These are phyloP conservation scores for Suillus spraguei DNA, from an alignment of 768 basidiomycete species.

Conservation along the genomic window DNA sequence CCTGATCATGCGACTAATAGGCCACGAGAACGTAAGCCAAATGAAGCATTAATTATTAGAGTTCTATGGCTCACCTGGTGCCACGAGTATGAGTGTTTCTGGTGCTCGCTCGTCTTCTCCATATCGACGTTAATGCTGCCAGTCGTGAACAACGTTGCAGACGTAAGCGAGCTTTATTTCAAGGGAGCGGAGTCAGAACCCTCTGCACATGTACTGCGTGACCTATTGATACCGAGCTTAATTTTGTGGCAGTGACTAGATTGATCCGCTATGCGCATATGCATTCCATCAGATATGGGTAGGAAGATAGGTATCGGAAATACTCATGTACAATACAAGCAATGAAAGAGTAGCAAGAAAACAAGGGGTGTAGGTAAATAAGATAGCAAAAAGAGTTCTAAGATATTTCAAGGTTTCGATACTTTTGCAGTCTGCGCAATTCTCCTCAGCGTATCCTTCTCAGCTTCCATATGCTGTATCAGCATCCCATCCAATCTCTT, in stretches of 20 bases:
- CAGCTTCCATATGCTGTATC: slow-evolving; percentile 79
- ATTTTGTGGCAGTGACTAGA: slow-evolving; percentile 2
- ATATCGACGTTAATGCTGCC: slow-evolving; percentile 15
- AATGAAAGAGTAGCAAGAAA: slow-evolving; percentile 9
- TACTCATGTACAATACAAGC: slow-evolving; percentile 32
- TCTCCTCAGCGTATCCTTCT: slow-evolving; percentile 76
- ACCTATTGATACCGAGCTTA: slow-evolving; percentile 7
- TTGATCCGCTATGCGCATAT: neutral
- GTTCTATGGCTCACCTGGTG: slow-evolving; percentile 61
- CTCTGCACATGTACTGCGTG: slow-evolving; percentile 12
- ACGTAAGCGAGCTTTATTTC: slow-evolving; percentile 13
- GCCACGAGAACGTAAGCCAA: slow-evolving; percentile 7
- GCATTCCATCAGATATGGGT: neutral
- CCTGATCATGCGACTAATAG: slow-evolving; percentile 84
- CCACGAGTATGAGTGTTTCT: slow-evolving; percentile 70
- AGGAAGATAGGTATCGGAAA: slow-evolving; percentile 15
- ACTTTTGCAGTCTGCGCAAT: slow-evolving; percentile 58
- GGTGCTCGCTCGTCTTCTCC: slow-evolving; percentile 31
- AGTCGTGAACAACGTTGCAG: slow-evolving; percentile 16
- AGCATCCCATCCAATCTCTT: slow-evolving; percentile 78
- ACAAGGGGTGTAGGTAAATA: slow-evolving; percentile 5
- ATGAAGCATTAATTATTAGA: slow-evolving; percentile 20
- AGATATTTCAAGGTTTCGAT: slow-evolving; percentile 27
- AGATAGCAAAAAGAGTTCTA: slow-evolving; percentile 9
- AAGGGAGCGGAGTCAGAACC: slow-evolving; percentile 36